A percentile compares a stretch with the other conserved stretches of the same genome.
These are phyloP conservation scores for Diplosphaera chodatii DNA, from an alignment of 139 green algal species.

Conservation along the genomic window DNA sequence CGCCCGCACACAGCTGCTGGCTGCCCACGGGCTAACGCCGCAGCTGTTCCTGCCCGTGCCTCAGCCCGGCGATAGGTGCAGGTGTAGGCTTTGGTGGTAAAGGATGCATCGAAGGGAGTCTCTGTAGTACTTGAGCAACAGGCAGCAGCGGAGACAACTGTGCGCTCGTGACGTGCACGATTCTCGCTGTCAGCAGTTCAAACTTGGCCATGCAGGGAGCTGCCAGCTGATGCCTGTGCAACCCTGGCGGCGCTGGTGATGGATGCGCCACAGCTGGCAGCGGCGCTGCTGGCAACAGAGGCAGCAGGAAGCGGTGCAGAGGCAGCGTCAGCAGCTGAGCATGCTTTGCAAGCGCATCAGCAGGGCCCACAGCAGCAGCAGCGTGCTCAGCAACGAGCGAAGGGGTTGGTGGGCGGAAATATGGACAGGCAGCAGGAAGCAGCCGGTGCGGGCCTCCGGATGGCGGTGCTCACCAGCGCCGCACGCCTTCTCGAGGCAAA, in stretches of 20 bases:
- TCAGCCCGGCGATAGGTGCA: neutral
- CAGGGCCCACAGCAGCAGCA: neutral
- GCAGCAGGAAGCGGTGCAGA: neutral
- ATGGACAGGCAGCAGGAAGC: slow-evolving; percentile 11
- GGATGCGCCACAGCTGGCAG: slow-evolving; percentile 39
- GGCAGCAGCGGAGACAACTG: too few relatives aligned
- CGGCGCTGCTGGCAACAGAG: neutral
- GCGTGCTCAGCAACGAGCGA: neutral
- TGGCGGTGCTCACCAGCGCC: slow-evolving; percentile 65
- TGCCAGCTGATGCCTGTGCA: slow-evolving; percentile 35
- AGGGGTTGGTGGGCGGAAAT: neutral
- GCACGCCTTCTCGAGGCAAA: slow-evolving; percentile 64
- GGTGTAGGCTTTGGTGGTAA: too few relatives aligned
- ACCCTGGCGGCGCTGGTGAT: slow-evolving; percentile 61
- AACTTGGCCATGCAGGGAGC: neutral
- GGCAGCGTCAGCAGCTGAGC: neutral
- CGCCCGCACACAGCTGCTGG: slow-evolving; percentile 26
- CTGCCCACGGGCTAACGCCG: slow-evolving; percentile 21
- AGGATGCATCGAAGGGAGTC: too few relatives aligned
- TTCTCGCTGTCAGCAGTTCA: too few relatives aligned
- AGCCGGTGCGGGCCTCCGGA: slow-evolving; percentile 38
- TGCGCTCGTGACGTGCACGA: too few relatives aligned
- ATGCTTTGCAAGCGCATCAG: neutral
- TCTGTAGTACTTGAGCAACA: too few relatives aligned
- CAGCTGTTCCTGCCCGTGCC: slow-evolving; percentile 45